These are phyloP conservation scores for Xylaria grammica DNA, from an alignment of 495 filamentous ascomycete species.

Conservation along the genomic window DNA sequence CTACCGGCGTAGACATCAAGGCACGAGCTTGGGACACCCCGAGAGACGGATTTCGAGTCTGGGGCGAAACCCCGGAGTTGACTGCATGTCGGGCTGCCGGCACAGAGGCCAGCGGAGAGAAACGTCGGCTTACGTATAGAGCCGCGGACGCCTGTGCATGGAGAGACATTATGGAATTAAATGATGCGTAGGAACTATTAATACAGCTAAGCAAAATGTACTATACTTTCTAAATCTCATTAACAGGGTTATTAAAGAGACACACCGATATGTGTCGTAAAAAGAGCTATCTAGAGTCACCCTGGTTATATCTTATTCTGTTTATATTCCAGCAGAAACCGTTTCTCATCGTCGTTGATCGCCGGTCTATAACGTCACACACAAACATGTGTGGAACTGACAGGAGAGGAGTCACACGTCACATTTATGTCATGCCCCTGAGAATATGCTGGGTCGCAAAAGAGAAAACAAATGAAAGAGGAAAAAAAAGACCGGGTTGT, in stretches of 20 bases:
- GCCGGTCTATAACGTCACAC: not conserved
- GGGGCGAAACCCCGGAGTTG: not conserved
- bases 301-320: too few relatives aligned
- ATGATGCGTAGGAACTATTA: not conserved
- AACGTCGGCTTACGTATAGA: not conserved
- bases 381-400: not conserved
- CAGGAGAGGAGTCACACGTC: not conserved
- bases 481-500: not conserved
- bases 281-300: too few relatives aligned
- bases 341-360: not conserved
- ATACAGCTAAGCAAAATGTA: not conserved
- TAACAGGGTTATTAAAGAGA: too few relatives aligned
- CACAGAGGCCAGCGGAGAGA: not conserved
- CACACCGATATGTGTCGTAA: too few relatives aligned
- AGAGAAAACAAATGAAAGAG: too few relatives aligned
- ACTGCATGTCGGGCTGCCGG: not conserved
- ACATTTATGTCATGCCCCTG: slow-evolving; percentile 7
- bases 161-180: not conserved
- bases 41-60: not conserved
- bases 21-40: not conserved
- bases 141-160: not conserved
- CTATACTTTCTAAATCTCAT: not conserved
- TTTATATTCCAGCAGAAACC: too few relatives aligned
- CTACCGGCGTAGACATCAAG: not conserved
- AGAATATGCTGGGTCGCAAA: not conserved